Base-by-base conservation (phyloP, 805 yeast genomes). In the Wickerhamiella qilinensis region DNA sequence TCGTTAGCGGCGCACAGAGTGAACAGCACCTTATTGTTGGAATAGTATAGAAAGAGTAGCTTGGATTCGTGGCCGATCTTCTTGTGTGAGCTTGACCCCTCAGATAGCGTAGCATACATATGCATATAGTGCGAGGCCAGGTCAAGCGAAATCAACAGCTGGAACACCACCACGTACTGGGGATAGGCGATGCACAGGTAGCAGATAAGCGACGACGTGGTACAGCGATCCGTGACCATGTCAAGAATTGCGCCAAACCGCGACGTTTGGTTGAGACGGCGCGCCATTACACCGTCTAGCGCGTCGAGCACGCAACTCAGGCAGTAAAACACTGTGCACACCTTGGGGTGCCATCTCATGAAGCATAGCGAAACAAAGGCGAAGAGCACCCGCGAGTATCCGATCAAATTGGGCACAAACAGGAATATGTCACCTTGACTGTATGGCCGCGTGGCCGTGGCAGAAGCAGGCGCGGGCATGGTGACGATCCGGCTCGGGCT, bases 221-320 rank as follows among this genome's bases (percentile, higher is more conserved):
- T 86, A 56, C 96, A 91, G 54, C 99, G 70, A 58, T 91, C 99
- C 16, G 98, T 88, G 24, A 91, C 96, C 99, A 91, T 91, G 59
- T 91, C 99, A 50, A 91, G 69, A 17, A 93, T 94, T 16, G 98
- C 97, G 28, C 99, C 99, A 48, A 84, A 83, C 48, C 73, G 71
- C 24, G 96, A 82, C 14, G 94, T 78, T 58, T 91, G 99, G 56
- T 81, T 73, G 56, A 68, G 83, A 51, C 69, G 70, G 46, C 99
- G 70, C 3, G 99, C 99, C 41, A 94, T 93, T 39, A 78, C 75
- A 3, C 99, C 99, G 57, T 91, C 99, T 41, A 85, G 72, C 0
- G 99, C 99, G 59, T 91, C 99, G 45, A 91, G 65, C 40, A 91
- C 65, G 50, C 98, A 93, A 11, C 95, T 84, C 16, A 84, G 65